Percentiles rank a stretch among this genome's conserved stretches.
These are phyloP conservation scores for Poa annua DNA, from an alignment of 176 grass and related monocot species.

Conservation along the genomic window DNA sequence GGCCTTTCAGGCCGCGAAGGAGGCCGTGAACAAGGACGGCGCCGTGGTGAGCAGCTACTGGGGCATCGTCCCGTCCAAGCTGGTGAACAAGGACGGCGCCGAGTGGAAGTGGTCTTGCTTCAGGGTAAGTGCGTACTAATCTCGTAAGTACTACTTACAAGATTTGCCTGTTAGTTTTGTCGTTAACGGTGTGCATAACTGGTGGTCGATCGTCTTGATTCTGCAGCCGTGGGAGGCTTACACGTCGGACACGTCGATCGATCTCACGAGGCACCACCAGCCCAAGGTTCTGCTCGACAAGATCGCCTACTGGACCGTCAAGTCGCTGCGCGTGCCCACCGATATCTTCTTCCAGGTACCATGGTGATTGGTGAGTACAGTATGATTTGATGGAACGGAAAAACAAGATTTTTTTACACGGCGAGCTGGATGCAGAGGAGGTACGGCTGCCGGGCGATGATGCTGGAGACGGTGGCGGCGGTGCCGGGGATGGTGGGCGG, in stretches of 20 bases:
- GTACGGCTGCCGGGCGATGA: conserved; percentile 81
- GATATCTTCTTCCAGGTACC: conserved; percentile 80
- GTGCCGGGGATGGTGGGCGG: conserved; percentile 88
- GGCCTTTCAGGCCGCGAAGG: conserved; percentile 24
- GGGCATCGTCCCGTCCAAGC: conserved; percentile 57
- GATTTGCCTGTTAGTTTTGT: neutral
- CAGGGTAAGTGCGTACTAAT: conserved; percentile 41
- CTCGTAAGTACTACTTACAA: neutral
- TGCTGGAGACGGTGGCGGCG: conserved; percentile 84
- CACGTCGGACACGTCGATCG: conserved; percentile 55
- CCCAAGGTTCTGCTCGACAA: conserved; percentile 61
- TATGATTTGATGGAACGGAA: neutral
- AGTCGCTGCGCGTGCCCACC: conserved; percentile 51
- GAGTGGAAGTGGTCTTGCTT: conserved; percentile 96
- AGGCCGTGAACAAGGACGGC: conserved; percentile 20
- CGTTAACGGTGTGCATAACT: neutral
- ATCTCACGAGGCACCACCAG: conserved; percentile 63
- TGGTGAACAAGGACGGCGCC: conserved; percentile 65
- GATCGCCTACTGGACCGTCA: conserved; percentile 62
- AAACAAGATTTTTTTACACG: neutral
- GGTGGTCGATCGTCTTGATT: neutral
- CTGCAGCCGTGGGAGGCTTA: conserved; percentile 69
- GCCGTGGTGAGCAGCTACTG: conserved; percentile 61
- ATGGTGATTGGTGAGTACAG: neutral
- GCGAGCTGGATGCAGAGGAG: conserved; percentile 52